Conservation (phyloP, 495 filamentous ascomycete species). For the Penicillium maclennaniae region DNA sequence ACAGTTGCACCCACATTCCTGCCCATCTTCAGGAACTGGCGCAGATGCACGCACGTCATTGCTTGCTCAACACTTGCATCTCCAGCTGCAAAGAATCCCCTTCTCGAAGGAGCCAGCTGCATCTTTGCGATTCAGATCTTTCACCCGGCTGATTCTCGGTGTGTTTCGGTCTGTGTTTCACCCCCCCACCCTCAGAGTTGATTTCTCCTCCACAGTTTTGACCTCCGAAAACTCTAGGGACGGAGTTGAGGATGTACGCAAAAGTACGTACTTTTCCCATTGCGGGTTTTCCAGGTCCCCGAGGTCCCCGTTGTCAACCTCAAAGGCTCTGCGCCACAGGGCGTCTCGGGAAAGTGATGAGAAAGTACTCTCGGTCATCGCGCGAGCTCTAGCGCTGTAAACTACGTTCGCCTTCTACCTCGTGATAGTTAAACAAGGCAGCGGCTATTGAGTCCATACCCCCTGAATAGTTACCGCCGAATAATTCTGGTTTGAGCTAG, state of each 20-base stretch:
- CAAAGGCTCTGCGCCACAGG: not conserved
- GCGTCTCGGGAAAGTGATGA: not conserved
- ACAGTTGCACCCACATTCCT: not conserved
- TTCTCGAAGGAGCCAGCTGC: not conserved
- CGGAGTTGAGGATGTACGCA: not conserved
- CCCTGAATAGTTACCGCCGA: not conserved
- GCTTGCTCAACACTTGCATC: not conserved
- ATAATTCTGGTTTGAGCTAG: not conserved
- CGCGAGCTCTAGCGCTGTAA: not conserved
- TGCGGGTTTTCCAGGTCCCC: not conserved
- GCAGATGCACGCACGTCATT: slow-evolving; percentile 10
- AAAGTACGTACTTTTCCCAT: slow-evolving; percentile 18
- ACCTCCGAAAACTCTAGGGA: not conserved
- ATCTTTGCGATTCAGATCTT: not conserved
- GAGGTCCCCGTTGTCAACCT: not conserved
- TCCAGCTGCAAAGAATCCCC: not conserved
- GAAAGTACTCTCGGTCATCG: not conserved
- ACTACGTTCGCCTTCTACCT: not conserved
- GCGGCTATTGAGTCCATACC: not conserved
- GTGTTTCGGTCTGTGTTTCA: not conserved
- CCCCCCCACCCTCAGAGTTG: not conserved
- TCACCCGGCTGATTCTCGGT: not conserved
- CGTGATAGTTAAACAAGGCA: not conserved
- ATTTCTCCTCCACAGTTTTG: not conserved
- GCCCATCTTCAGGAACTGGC: not conserved